phyloP scores from a whole-genome alignment of 345 rosid species.

The Aquilaria malaccensis region DNA sequence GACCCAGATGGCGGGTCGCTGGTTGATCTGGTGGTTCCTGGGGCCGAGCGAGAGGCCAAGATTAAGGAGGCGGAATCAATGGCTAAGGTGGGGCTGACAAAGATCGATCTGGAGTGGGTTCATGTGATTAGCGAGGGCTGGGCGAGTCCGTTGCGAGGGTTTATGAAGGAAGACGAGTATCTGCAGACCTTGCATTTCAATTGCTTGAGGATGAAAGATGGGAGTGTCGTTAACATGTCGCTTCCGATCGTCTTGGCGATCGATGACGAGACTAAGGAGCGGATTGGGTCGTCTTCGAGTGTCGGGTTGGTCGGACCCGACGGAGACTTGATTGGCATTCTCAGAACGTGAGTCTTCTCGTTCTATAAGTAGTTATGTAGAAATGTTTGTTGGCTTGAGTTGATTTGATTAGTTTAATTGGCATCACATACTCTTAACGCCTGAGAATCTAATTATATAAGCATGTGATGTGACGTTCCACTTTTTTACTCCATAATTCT shows the following conservation, averaged over 20 bases:
- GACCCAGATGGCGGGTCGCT: conserved; percentile 89
- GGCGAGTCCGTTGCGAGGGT: conserved; percentile 93
- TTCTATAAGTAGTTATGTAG: too few relatives aligned
- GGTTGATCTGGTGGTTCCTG: conserved; percentile 66
- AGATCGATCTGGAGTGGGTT: conserved; percentile 90
- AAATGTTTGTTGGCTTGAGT: too few relatives aligned
- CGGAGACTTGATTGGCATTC: conserved; percentile 59
- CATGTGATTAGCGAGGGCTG: conserved; percentile 93
- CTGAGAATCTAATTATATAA: neutral
- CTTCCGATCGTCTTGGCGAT: conserved; percentile 94
- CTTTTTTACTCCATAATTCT: too few relatives aligned
- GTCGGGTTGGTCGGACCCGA: conserved; percentile 58
- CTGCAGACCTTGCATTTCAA: conserved; percentile 88
- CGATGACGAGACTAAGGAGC: conserved; percentile 66
- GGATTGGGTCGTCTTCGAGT: conserved; percentile 42
- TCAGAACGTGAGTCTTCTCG: conserved; percentile 43
- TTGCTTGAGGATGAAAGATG: conserved; percentile 52
- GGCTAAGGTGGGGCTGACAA: conserved; percentile 58
- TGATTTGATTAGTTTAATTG: neutral
- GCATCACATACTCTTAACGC: neutral
- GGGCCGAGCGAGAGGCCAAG: conserved; percentile 41
- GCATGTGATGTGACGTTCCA: neutral
- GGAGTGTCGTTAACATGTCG: conserved; percentile 75
- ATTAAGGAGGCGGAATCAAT: conserved; percentile 49
- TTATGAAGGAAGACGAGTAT: conserved; percentile 92